Evolutionary conservation across 208 protist species (phyloP).

Genomic region (Acanthamoeba lenticulata): DNA sequence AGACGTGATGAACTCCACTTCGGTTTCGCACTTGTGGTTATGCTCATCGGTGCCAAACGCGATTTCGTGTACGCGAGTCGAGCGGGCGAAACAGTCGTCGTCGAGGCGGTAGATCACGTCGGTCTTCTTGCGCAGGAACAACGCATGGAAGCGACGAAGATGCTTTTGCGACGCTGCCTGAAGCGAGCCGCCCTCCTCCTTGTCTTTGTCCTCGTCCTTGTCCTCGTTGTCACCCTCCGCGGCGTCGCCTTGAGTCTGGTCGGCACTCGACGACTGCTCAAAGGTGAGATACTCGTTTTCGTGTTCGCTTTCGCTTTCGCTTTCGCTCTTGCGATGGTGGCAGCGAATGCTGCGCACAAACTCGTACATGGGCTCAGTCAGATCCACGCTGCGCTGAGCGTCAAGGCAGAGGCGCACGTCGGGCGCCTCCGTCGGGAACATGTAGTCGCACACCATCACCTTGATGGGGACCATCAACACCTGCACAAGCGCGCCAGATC

Average conservation of each 20-base stretch:
- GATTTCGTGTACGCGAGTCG: background rate
- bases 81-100: background rate
- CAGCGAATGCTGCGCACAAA: background rate
- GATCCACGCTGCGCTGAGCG: background rate
- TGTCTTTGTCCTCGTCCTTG: background rate
- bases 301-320: background rate
- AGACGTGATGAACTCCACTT: background rate
- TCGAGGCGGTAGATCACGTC: background rate
- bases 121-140: background rate
- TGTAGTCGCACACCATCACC: background rate
- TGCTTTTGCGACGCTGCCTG: background rate
- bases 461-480: background rate
- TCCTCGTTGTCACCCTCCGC: background rate
- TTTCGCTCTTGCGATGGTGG: background rate
- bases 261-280: background rate
- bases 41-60: background rate
- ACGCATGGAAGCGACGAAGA: background rate
- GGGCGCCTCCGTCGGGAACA: background rate
- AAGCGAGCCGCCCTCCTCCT: background rate
- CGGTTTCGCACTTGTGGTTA: background rate
- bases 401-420: constrained; percentile 12
- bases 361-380: background rate
- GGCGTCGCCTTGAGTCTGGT: background rate
- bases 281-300: background rate
- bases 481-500: background rate